Conservation (phyloP, 805 yeast species). For the Candida hungchunana region DNA sequence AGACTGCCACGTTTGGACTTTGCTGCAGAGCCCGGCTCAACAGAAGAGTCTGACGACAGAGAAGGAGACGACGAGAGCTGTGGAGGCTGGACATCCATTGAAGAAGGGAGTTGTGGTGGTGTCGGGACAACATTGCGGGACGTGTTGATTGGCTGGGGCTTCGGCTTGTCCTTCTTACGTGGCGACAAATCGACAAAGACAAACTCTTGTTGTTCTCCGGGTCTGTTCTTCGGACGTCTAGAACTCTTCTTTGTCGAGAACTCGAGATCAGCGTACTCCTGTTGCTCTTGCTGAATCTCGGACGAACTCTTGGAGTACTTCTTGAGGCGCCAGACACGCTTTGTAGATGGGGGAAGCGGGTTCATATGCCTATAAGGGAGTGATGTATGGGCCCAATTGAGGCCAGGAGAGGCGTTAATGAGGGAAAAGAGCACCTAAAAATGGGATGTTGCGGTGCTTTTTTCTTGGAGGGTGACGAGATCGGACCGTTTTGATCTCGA, state of each 20-base stretch:
- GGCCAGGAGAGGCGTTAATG: not conserved
- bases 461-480: not conserved
- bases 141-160: not conserved
- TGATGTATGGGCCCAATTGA: not conserved
- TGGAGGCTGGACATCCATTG: constrained; percentile 1
- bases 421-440: not conserved
- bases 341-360: constrained; percentile 16
- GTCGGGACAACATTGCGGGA: not conserved
- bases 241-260: constrained; percentile 24
- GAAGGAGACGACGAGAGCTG: constrained; percentile 1
- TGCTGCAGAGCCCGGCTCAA: not conserved
- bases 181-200: constrained; percentile 29
- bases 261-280: constrained; percentile 23
- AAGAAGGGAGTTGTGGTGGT: not conserved
- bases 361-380: not conserved
- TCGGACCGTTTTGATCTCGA: too few species aligned
- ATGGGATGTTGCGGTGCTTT: not conserved
- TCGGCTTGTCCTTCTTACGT: constrained; percentile 18
- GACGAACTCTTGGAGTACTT: constrained; percentile 22
- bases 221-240: constrained; percentile 24
- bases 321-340: constrained; percentile 27
- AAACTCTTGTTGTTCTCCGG: constrained; percentile 27
- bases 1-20: constrained; percentile 6
- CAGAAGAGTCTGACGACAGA: constrained; percentile 1
- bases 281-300: constrained; percentile 24